Percentiles rank a stretch among this genome's conserved stretches.
These are phyloP conservation scores for Adansonia grandidieri DNA, from an alignment of 441 rosid genomes.

Conservation along the genomic window DNA sequence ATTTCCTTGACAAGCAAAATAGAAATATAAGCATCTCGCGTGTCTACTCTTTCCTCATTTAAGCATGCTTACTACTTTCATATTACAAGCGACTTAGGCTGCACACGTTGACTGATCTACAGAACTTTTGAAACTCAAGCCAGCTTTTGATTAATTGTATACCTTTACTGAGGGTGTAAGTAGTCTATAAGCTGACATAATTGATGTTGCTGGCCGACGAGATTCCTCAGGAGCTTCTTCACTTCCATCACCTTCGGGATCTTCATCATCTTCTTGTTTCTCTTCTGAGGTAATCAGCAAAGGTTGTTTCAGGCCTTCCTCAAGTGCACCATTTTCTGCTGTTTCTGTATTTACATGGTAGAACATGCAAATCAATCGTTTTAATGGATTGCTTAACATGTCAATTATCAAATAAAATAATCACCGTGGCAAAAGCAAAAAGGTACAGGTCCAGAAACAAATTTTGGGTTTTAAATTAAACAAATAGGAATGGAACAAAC, in stretches of 20 bases:
- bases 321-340: conserved; percentile 58
- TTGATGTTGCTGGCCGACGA: conserved; percentile 68
- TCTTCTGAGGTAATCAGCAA: conserved; percentile 62
- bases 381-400: conserved; percentile 2
- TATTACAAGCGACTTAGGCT: neutral
- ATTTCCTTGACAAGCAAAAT: neutral
- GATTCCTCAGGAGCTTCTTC: conserved; percentile 74
- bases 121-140: conserved; percentile 4
- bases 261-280: conserved; percentile 57
- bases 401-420: conserved; percentile 4
- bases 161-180: conserved; percentile 99
- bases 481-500: neutral
- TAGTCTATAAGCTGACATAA: conserved; percentile 75
- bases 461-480: conserved; percentile 10
- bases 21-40: neutral
- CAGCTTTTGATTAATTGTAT: conserved; percentile 33
- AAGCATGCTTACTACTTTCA: neutral
- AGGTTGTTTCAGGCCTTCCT: conserved; percentile 74
- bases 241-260: conserved; percentile 61
- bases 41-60: neutral
- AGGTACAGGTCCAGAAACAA: neutral
- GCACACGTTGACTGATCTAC: neutral
- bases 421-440: conserved; percentile 5
- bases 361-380: conserved; percentile 26
- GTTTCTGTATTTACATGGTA: conserved; percentile 39